These are phyloP conservation scores for Tetrapisispora iriomotensis DNA, from an alignment of 805 yeast genomes.

Conservation along the genomic window DNA sequence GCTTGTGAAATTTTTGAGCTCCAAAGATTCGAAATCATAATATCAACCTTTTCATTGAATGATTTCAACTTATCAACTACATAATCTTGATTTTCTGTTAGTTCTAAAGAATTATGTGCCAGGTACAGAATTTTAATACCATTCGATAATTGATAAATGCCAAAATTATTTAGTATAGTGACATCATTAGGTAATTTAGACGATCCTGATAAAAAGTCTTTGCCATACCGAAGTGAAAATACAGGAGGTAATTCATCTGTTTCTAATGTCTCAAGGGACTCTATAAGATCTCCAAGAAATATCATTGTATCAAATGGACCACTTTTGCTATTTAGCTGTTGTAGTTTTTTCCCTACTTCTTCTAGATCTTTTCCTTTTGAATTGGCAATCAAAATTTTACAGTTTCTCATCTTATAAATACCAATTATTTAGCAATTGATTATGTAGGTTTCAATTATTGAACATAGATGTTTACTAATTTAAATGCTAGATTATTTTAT, in stretches of 20 bases:
- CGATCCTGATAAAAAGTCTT: slow-evolving; percentile 7
- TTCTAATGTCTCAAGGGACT: slow-evolving; percentile 5
- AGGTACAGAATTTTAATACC: slow-evolving; percentile 43
- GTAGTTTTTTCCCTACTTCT: slow-evolving; percentile 36
- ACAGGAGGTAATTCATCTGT: slow-evolving; percentile 14
- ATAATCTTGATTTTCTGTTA: slow-evolving; percentile 19
- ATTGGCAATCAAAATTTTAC: slow-evolving; percentile 13
- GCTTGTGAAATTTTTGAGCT: slow-evolving; percentile 41
- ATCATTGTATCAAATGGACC: slow-evolving; percentile 57
- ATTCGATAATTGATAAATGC: slow-evolving; percentile 33
- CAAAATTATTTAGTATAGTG: slow-evolving; percentile 27
- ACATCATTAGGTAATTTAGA: slow-evolving; percentile 17
- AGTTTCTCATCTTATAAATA: slow-evolving; percentile 1
- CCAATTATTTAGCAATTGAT: too few species aligned
- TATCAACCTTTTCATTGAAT: slow-evolving; percentile 32
- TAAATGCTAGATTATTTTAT: too few species aligned
- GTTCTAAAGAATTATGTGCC: slow-evolving; percentile 20
- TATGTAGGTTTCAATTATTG: too few species aligned
- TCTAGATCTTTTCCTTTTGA: slow-evolving; percentile 13
- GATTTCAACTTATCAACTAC: slow-evolving; percentile 13
- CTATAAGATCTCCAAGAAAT: slow-evolving; percentile 39
- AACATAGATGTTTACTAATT: too few species aligned
- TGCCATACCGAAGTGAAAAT: slow-evolving; percentile 5
- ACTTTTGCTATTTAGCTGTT: slow-evolving; percentile 42
- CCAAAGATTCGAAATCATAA: slow-evolving; percentile 54